These are phyloP conservation scores for Tulasnella sp. DNA, from an alignment of 768 basidiomycete genomes.

Conservation along the genomic window DNA sequence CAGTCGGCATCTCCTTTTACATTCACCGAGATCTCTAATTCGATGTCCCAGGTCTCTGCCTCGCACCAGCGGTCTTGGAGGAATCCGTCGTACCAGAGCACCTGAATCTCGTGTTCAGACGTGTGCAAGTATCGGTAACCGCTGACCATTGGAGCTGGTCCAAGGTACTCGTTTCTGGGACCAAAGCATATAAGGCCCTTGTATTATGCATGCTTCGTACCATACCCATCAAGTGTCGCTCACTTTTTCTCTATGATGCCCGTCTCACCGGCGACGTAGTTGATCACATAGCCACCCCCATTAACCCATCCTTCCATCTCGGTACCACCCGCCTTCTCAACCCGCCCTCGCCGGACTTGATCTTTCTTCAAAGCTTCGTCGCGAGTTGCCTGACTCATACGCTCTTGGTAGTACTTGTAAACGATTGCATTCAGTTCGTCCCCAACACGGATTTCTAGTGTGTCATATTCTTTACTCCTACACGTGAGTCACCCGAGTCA, in stretches of 20 bases:
- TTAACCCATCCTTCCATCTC: constrained; percentile 12
- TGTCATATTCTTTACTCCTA: constrained; percentile 11
- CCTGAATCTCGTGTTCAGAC: background rate
- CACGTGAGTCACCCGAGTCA: background rate
- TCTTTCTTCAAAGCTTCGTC: constrained; percentile 8
- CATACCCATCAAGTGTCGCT: background rate
- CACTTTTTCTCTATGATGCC: constrained; percentile 9
- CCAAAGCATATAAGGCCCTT: background rate
- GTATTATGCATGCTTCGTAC: background rate
- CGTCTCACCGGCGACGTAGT: constrained; percentile 8
- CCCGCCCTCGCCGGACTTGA: background rate
- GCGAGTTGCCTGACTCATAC: background rate
- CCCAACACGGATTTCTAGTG: background rate
- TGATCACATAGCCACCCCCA: constrained; percentile 4
- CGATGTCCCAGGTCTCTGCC: constrained; percentile 9
- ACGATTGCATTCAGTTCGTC: constrained; percentile 9
- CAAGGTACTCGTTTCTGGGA: constrained; percentile 8
- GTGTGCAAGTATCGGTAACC: background rate
- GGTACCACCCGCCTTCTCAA: background rate
- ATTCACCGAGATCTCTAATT: background rate
- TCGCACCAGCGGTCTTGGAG: constrained; percentile 10
- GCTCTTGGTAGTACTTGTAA: constrained; percentile 4
- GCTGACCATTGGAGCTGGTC: constrained; percentile 6
- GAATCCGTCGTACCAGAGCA: constrained; percentile 10
- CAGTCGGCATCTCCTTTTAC: constrained; percentile 9